These are phyloP conservation scores for Sechiopsis laciniata DNA, from an alignment of 306 rosid genomes.

Conservation along the genomic window DNA sequence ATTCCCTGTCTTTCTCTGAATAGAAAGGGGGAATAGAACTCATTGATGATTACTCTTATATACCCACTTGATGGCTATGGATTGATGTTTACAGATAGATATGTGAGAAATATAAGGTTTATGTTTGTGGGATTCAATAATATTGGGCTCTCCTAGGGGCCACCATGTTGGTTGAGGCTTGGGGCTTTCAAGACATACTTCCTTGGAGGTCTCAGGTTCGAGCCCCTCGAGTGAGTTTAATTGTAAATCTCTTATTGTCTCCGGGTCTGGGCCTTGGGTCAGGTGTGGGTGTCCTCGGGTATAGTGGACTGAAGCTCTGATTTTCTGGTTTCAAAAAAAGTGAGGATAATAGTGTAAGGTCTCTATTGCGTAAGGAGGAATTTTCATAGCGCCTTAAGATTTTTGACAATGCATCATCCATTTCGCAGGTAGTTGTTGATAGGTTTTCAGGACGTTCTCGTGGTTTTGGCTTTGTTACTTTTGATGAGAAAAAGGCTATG, in stretches of 20 bases:
- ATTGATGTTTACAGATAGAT: neutral
- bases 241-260: too few relatives aligned
- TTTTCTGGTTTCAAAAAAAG: too few relatives aligned
- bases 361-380: neutral
- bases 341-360: neutral
- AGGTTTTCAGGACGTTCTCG: slow-evolving; percentile 97
- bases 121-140: neutral
- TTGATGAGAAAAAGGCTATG: slow-evolving; percentile 97
- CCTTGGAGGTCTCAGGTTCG: too few relatives aligned
- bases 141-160: neutral
- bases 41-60: neutral
- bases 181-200: too few relatives aligned
- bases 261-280: too few relatives aligned
- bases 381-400: neutral
- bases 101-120: neutral
- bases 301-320: too few relatives aligned
- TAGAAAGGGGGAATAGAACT: neutral
- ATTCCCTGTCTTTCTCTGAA: neutral
- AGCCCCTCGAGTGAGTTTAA: too few relatives aligned
- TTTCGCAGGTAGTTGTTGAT: slow-evolving; percentile 86
- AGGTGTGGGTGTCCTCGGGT: too few relatives aligned
- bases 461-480: slow-evolving; percentile 97
- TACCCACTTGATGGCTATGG: neutral
- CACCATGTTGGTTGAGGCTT: too few relatives aligned
- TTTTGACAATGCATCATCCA: slow-evolving; percentile 3